Percentiles rank a stretch among this genome's conserved stretches.
These are phyloP conservation scores for Macroventuria anomochaeta DNA, from an alignment of 2,329 filamentous ascomycete genomes.

Conservation along the genomic window DNA sequence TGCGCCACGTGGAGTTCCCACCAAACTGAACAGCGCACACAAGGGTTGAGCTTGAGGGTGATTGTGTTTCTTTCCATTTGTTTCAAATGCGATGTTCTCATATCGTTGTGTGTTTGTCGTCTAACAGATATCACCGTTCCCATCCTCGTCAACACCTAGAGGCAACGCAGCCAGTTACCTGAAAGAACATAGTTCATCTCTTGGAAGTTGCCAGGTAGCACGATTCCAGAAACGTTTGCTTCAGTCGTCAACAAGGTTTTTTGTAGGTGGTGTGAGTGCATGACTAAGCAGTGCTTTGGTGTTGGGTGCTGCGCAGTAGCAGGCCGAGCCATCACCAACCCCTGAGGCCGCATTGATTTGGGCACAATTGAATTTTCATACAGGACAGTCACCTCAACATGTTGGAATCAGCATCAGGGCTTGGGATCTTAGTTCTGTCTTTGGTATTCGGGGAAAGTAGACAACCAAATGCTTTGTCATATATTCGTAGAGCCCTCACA, in stretches of 20 bases:
- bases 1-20: constrained; percentile 29
- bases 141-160: background rate
- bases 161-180: background rate
- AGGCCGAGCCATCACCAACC: background rate
- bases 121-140: background rate
- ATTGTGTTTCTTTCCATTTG: background rate
- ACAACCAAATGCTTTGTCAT: too few relatives aligned
- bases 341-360: background rate
- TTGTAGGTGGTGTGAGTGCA: background rate
- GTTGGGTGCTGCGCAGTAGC: background rate
- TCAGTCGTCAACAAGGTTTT: background rate
- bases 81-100: background rate
- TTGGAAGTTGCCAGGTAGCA: too few relatives aligned
- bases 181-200: background rate
- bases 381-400: too few relatives aligned
- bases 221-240: background rate
- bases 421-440: too few relatives aligned
- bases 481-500: too few relatives aligned
- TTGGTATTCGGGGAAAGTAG: too few relatives aligned
- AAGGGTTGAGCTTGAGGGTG: background rate
- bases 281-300: constrained; percentile 16
- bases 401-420: too few relatives aligned
- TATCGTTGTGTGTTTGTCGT: too few relatives aligned
- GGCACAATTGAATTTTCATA: too few relatives aligned
- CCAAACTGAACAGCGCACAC: constrained; percentile 9